Evolutionary conservation across 148 eudicot genomes (phyloP), one percentile per base, ranked within the genome.

Genomic region (Chenopodium suecicum): DNA sequence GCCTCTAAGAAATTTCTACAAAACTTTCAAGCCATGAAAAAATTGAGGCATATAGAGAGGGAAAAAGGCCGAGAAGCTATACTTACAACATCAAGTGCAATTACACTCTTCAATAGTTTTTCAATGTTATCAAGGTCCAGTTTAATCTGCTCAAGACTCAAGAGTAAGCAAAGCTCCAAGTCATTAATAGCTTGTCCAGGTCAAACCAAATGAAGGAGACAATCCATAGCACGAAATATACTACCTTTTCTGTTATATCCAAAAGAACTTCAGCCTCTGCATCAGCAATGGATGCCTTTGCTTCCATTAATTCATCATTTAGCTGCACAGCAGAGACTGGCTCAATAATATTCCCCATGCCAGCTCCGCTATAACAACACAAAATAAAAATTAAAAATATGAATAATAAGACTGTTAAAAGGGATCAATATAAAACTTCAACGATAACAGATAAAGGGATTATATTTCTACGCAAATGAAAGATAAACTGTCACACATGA

Each of bases 271-370:
- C 98, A 47, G 87, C 85, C 87, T 96, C 99, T 32, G 99, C 98
- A 83, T 91, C 90, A 17, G 90, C 87, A 37, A 91, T 92, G 56
- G 88, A 87, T 69, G 87, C 88, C 82, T 87, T 94, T 76, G 99
- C 99, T 88, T 88, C 91, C 78, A 90, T 89, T 88, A 96, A 86
- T 66, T 92, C 97, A 86, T 96, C 99, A 89, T 96, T 96, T 58
- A 96, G 75, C 54, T 94, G 95, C 80, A 96, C 92, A 80, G 98
- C 98, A 84, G 97, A 89, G 41, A 96, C 89, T 54, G 99, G 99
- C 83, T 96, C 99, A 41, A 96, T 64, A 82, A 91, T 83, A 82
- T 88, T 96, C 85, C 94, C 99, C 31, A 82, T 83, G 70, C 88
- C 91, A 89, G 95, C 86, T 88, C 92, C 98, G 88, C 99, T 96